Percentiles rank a stretch among this genome's conserved stretches.
phyloP scores from a whole-genome alignment of 1,284 basidiomycete species.

The Cutaneotrichosporon dermatis region DNA sequence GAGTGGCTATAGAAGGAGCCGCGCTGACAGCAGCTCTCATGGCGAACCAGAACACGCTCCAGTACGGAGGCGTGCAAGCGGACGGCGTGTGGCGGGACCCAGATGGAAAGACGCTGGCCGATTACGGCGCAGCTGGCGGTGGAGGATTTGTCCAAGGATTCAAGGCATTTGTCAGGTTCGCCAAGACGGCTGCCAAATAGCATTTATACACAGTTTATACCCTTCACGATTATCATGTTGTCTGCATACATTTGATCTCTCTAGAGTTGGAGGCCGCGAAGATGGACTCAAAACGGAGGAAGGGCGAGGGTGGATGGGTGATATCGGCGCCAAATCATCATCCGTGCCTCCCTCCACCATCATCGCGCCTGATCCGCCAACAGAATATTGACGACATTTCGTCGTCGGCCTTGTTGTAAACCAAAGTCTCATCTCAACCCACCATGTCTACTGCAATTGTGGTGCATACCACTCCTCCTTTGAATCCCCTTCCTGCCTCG shows the following conservation, averaged over 20 bases:
- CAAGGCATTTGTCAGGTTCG: conserved; percentile 37
- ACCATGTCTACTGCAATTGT: conserved; percentile 16
- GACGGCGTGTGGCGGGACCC: conserved; percentile 67
- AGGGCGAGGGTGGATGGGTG: too few species aligned
- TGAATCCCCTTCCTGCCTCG: conserved; percentile 30
- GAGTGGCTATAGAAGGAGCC: conserved; percentile 1
- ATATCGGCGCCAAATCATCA: too few species aligned
- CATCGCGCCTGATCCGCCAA: too few species aligned
- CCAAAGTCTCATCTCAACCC: not conserved
- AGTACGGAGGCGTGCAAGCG: conserved; percentile 60
- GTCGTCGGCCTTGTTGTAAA: too few species aligned
- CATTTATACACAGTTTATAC: not conserved
- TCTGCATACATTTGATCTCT: not conserved
- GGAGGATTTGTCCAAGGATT: conserved; percentile 42
- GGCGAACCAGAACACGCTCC: conserved; percentile 65
- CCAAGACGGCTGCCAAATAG: conserved; percentile 32
- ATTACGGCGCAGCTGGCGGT: conserved; percentile 44
- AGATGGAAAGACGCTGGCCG: conserved; percentile 51
- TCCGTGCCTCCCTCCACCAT: too few species aligned
- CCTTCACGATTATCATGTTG: conserved; percentile 1
- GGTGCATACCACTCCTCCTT: conserved; percentile 33
- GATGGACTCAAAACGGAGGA: too few species aligned
- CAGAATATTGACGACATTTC: too few species aligned
- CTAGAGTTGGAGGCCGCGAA: too few species aligned
- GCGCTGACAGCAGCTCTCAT: conserved; percentile 51